Evolutionary conservation across 2,329 filamentous ascomycete species (phyloP), one percentile per base, ranked within the genome.

Genomic region (Fusarium nematophilum): DNA sequence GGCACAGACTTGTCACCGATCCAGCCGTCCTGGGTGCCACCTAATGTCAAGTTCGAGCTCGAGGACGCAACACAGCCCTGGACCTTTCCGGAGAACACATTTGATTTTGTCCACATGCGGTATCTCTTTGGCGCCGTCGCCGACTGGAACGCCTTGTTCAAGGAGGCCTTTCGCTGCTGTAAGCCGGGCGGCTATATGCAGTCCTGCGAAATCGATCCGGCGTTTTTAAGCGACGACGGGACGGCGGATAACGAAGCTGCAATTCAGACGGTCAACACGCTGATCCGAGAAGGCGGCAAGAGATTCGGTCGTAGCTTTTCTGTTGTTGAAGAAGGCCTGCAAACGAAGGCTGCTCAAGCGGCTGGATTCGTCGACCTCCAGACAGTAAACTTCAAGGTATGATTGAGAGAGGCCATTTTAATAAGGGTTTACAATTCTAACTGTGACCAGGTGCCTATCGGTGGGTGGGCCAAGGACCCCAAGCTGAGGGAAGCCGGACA

Each of bases 51-150:
- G 9, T 57, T 57, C 7, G 49, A 53, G 5, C 8, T 57, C 2
- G 56, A 52, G 4, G 53, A 57, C 9, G 53, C 56, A 6, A 45
- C 31, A 2, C 10, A 44, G 1, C 9, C 13, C 6, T 59, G 53
- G 56, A 40, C 23, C 23, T 57, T 37, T 37, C 37, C 42, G 2
- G 42, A 53, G 8, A 27, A 56, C 9, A 27, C 17, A 4, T 59
- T 59, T 25, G 56, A 52, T 14, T 56, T 59, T 31, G 29, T 57
- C 6, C 57, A 59, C 21, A 21, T 57, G 3, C 52, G 53, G 13
- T 59, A 59, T 15, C 57, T 59, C 6, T 48, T 59, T 9, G 57
- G 53, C 9, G 42, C 45, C n/a, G 40, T 59, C 10, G 11, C 27
- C 5, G 43, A 59, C 29, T 59, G 57, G 57, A 21, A 21, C 17